Evolutionary conservation across 2,329 filamentous ascomycete genomes (phyloP).

Genomic region (Paraconiothyrium brasiliense): DNA sequence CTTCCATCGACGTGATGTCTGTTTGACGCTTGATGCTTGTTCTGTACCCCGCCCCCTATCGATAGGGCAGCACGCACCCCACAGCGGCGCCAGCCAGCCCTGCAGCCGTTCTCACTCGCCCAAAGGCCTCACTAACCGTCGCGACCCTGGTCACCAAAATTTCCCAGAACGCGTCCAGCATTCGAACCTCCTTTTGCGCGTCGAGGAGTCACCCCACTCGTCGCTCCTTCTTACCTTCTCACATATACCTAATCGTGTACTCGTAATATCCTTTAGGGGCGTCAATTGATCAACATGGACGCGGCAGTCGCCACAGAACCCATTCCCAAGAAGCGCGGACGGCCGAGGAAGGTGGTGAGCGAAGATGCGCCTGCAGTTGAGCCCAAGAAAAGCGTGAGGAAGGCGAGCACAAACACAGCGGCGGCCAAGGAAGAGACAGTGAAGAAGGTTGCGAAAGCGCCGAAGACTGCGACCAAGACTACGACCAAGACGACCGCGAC

Average conservation of each 20-base stretch:
- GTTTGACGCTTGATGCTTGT: neutral
- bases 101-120: constrained; percentile 15
- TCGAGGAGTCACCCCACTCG: constrained; percentile 7
- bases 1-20: neutral
- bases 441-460: constrained; percentile 19
- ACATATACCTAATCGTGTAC: neutral
- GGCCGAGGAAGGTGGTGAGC: constrained; percentile 43
- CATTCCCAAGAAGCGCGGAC: constrained; percentile 42
- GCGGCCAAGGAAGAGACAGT: constrained; percentile 22
- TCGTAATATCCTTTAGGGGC: neutral
- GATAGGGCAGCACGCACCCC: constrained; percentile 8
- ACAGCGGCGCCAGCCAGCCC: neutral
- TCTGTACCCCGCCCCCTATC: constrained; percentile 7
- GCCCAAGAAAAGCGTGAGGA: constrained; percentile 32
- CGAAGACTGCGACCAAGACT: constrained; percentile 26
- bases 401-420: constrained; percentile 33
- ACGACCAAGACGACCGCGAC: neutral
- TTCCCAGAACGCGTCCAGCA: constrained; percentile 27
- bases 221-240: neutral
- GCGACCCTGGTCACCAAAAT: constrained; percentile 22
- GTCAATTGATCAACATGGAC: constrained; percentile 11
- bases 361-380: constrained; percentile 28
- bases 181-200: constrained; percentile 22
- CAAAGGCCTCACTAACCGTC: constrained; percentile 5
- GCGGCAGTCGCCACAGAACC: constrained; percentile 22